Evolutionary conservation across 495 filamentous ascomycete genomes (phyloP), one percentile per base, ranked within the genome.

Genomic region (Cercophora scortea): DNA sequence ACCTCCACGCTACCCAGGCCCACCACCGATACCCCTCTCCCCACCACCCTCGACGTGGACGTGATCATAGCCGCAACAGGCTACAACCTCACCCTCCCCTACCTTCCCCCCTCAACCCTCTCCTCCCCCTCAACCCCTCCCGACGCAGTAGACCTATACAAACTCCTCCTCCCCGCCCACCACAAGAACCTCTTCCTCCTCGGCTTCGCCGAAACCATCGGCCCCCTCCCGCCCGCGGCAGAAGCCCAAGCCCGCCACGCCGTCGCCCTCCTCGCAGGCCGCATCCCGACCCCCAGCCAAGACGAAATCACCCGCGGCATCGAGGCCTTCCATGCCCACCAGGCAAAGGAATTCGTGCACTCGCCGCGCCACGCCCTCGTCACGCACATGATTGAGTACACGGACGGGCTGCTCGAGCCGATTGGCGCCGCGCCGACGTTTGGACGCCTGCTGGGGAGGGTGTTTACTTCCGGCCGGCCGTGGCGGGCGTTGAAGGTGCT

Each of bases 21-120:
- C 25, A 25, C 25, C 25, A 25, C 25, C 25, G n/a, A n/a, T n/a
- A 25, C 25, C 25, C 25, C 48, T 25, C 25, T 5, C 25, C 25
- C 25, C 2, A 38, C 36, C 13, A 17, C 12, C 7, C 38, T 65
- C 18, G 57, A 63, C 45, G 57, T 52, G 13, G 60, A 62, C 45
- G 51, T 58, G 16, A 52, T 63, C 43, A 60, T 60, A 42, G 50
- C 36, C 9, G 58, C 56, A 15, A 65, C 58, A 3, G 57, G 58
- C 33, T 63, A 63, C 47, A 25, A 51, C 34, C 38, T 15, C 40
- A 35, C 51, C 39, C 34, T 59, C 35, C 52, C 56, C 10, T 56
- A 51, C 56, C 49, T 56, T 13, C 45, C 45, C 18, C 3, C 45
- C 35, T 42, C 55, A 42, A 32, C 51, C 32, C 13, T 53, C 42